These are phyloP conservation scores for Chlorella sp. DNA, from an alignment of 139 green algal species.

Conservation along the genomic window DNA sequence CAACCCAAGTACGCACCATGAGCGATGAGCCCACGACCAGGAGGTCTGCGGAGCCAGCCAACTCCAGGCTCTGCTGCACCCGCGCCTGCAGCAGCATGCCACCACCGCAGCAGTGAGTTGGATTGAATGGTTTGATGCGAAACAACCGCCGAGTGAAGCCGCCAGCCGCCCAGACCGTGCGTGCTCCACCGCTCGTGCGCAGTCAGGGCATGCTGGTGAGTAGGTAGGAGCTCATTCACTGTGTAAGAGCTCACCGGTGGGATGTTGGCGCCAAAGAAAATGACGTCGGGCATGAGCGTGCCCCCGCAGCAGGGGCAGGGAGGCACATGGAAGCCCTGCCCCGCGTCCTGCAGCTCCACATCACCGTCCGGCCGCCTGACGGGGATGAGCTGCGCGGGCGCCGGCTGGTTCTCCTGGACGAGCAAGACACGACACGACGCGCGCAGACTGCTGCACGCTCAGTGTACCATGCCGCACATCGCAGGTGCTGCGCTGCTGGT, in stretches of 20 bases:
- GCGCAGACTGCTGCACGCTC: too few relatives aligned
- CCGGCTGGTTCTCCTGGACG: not conserved
- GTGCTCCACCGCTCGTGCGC: too few relatives aligned
- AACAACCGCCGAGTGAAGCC: too few relatives aligned
- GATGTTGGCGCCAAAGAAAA: conserved; percentile 85
- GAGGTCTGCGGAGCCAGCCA: conserved; percentile 14
- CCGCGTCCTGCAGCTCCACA: conserved; percentile 59
- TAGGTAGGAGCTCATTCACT: too few relatives aligned
- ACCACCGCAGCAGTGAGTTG: too few relatives aligned
- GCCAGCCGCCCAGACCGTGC: too few relatives aligned
- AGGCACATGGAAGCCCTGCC: conserved; percentile 58
- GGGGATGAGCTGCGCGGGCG: conserved; percentile 10
- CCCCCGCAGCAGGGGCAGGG: conserved; percentile 61
- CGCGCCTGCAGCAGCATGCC: conserved; percentile 36
- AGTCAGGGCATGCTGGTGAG: too few relatives aligned
- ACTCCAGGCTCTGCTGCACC: conserved; percentile 22
- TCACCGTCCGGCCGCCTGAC: conserved; percentile 70
- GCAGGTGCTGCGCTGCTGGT: too few relatives aligned
- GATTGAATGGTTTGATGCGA: too few relatives aligned
- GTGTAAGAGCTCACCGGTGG: too few relatives aligned
- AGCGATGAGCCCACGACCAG: conserved; percentile 23
- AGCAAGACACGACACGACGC: not conserved
- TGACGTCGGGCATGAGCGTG: conserved; percentile 79
- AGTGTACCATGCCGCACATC: too few relatives aligned
- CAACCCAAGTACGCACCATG: too few relatives aligned